These are phyloP conservation scores for Eleusine coracana DNA, from an alignment of 176 grass and related monocot genomes.

Conservation along the genomic window DNA sequence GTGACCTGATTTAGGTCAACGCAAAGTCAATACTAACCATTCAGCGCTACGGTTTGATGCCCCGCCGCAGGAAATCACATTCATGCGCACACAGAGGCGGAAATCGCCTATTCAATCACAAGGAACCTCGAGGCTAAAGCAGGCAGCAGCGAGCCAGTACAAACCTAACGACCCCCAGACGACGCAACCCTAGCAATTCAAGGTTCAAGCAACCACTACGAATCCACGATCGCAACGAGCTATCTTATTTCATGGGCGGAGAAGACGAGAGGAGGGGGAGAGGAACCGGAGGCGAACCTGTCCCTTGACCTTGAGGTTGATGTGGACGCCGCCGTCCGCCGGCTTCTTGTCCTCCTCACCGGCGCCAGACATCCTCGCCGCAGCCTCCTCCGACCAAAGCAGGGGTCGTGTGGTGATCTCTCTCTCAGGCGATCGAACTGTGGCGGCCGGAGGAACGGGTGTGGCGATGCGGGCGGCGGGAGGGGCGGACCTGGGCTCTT, in stretches of 20 bases:
- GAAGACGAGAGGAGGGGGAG: background rate
- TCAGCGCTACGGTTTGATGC: background rate
- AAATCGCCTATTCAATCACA: background rate
- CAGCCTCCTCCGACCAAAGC: background rate
- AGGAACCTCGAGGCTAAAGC: background rate
- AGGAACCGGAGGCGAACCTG: slow-evolving; percentile 44
- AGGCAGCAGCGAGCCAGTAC: background rate
- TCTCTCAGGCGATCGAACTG: background rate
- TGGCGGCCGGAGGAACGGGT: background rate
- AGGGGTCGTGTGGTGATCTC: background rate
- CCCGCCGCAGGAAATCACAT: background rate
- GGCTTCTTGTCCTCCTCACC: slow-evolving; percentile 76
- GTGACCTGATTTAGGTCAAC: background rate
- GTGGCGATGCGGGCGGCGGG: background rate
- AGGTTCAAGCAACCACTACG: background rate
- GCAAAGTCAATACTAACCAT: background rate
- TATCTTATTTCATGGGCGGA: no score
- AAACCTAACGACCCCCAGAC: background rate
- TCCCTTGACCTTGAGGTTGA: slow-evolving; percentile 89
- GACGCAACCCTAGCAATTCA: background rate
- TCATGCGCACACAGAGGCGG: background rate
- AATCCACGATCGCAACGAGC: background rate
- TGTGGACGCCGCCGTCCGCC: slow-evolving; percentile 53
- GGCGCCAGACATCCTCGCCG: slow-evolving; percentile 36
- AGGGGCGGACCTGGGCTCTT: background rate